phyloP scores from a whole-genome alignment of 2,329 filamentous ascomycete genomes.

The Neofusicoccum kwambonambiense region DNA sequence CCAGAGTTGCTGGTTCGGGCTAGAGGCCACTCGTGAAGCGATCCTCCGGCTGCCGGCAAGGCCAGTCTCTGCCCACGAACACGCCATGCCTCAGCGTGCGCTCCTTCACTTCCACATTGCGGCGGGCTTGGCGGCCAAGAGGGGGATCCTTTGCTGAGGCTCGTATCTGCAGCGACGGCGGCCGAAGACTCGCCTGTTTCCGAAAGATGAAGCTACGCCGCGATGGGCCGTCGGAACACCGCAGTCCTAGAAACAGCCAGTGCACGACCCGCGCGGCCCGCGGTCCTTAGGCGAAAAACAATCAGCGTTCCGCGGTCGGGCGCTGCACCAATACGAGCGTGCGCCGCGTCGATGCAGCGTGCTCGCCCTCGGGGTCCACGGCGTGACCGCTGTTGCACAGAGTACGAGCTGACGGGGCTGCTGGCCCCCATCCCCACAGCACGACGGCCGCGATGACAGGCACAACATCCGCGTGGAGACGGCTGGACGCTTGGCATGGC shows the following conservation, averaged over 20 bases:
- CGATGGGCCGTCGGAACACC: background rate
- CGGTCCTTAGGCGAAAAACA: background rate
- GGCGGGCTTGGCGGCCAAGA: too few relatives aligned
- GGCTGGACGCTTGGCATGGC: background rate
- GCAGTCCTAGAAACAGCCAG: background rate
- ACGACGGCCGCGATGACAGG: background rate
- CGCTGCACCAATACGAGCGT: background rate
- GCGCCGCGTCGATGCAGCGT: background rate
- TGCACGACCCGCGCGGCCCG: background rate
- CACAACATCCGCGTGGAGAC: background rate
- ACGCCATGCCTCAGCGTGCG: background rate
- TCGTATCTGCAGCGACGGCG: background rate
- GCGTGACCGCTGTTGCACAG: background rate
- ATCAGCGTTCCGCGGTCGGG: background rate
- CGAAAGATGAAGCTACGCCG: background rate
- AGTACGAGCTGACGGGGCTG: background rate
- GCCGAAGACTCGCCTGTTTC: background rate
- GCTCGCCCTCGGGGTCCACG: background rate
- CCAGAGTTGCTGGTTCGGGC: background rate
- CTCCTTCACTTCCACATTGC: background rate
- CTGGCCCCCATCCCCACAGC: background rate
- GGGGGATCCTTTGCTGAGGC: background rate
- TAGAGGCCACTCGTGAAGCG: background rate
- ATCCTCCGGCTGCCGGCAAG: background rate
- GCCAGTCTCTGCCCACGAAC: slow-evolving; percentile 4